Conservation (phyloP, 1,284 basidiomycete species). For the Pseudozyma flocculosa region DNA sequence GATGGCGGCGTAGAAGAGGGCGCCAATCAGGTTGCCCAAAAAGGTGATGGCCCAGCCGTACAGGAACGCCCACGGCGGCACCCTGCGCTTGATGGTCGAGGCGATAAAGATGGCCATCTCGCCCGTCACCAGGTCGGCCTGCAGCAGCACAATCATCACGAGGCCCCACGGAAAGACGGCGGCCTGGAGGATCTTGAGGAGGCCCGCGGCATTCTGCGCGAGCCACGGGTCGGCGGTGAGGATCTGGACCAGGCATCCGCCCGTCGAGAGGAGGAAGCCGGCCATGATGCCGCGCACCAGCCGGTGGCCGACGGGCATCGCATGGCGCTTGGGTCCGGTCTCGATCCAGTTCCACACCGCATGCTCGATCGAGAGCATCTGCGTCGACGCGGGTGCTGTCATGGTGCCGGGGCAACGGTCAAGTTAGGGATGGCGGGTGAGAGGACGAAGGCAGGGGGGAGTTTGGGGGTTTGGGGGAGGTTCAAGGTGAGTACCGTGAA, state of each 20-base stretch:
- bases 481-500: too few species aligned
- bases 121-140: conserved; percentile 43
- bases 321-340: conserved; percentile 36
- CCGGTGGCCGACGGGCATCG: conserved; percentile 28
- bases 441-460: too few species aligned
- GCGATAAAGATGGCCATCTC: conserved; percentile 48
- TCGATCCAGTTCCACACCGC: conserved; percentile 48
- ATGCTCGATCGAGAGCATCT: conserved; percentile 44
- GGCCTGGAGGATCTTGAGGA: conserved; percentile 42
- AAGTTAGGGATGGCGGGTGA: too few species aligned
- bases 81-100: conserved; percentile 39
- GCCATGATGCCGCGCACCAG: conserved; percentile 43
- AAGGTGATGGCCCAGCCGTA: conserved; percentile 63
- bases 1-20: conserved; percentile 70
- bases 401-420: too few species aligned
- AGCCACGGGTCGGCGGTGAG: conserved; percentile 44
- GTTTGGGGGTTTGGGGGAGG: too few species aligned
- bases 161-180: conserved; percentile 45
- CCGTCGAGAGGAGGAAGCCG: conserved; percentile 40
- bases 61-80: conserved; percentile 43
- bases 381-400: neutral
- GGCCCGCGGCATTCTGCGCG: conserved; percentile 37
- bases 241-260: conserved; percentile 45
- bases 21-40: conserved; percentile 71
- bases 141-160: conserved; percentile 46